Evolutionary conservation across 176 grass and related monocot genomes (phyloP), one percentile per base, ranked within the genome.

Genomic region (Otatea glauca): DNA sequence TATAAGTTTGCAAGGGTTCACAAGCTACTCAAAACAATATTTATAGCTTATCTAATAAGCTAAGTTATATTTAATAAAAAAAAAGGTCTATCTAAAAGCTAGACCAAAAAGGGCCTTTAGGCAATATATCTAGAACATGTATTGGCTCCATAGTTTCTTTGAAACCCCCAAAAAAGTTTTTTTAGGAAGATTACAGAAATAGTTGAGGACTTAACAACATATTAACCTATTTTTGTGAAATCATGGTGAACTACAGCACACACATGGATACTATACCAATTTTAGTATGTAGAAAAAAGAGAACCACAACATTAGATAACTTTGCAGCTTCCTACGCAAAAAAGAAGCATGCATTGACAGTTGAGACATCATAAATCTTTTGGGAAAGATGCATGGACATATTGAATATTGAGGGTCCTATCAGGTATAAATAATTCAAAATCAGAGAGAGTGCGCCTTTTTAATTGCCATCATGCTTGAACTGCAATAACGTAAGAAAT

Each of bases 391-490:
- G 16, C 6, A 42, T 27, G 4, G 11, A 16, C 49, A 60, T 65
- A 64, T 39, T 68, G 64, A 54, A 41, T 61, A 70, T 48, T 37
- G 20, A 68, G n/a, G 50, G 43, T 76, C 42, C 4, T 23, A 62
- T 15, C 8, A n/a, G 15, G 18, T 8, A 48, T 39, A 59, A 56
- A 67, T 75, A 70, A 41, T 55, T 65, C 9, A 41, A 71, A 74
- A 75, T 21, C 6, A 25, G 16, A 62, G 5, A 32, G 61, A 14
- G 11, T 15, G 61, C 0, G 1, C 12, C 5, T 63, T 39, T 85
- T 34, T 32, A 64, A 76, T 86, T 45, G 35, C 4, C 24, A 63
- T 44, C 44, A 70, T 32, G 32, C 35, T 80, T 80, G 17, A 76
- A 85, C 42, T 68, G 1, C 59, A 48, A 45, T 10, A 54, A 73